Evolutionary conservation across 805 yeast genomes (phyloP).

Genomic region (Candida sanyiensis): DNA sequence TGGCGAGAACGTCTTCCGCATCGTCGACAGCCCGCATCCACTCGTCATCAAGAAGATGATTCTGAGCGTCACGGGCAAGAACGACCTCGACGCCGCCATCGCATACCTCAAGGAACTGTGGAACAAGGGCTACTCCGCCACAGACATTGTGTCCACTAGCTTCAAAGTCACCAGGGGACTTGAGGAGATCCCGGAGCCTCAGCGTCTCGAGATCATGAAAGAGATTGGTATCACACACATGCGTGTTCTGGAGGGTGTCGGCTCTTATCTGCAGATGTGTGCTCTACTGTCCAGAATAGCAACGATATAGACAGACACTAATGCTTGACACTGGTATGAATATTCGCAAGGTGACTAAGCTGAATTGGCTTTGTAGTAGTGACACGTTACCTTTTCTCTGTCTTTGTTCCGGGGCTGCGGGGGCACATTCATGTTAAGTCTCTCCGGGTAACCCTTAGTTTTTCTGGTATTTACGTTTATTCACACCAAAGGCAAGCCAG

Average conservation of each 20-base stretch:
- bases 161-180: slow-evolving; percentile 82
- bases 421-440: no score
- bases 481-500: no score
- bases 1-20: slow-evolving; percentile 87
- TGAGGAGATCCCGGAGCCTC: slow-evolving; percentile 59
- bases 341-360: no score
- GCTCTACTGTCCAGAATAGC: slow-evolving; percentile 65
- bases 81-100: slow-evolving; percentile 60
- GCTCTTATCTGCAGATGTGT: slow-evolving; percentile 77
- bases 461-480: no score
- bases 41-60: slow-evolving; percentile 70
- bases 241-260: slow-evolving; percentile 90
- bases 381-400: no score
- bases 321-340: no score
- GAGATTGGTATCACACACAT: slow-evolving; percentile 89
- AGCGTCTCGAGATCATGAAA: slow-evolving; percentile 68
- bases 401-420: no score
- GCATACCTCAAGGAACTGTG: slow-evolving; percentile 63
- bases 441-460: no score
- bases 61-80: slow-evolving; percentile 36
- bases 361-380: no score
- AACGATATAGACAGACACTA: slow-evolving; percentile 10
- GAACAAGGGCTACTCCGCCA: slow-evolving; percentile 88
- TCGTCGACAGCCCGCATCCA: slow-evolving; percentile 97
- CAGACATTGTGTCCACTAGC: slow-evolving; percentile 86